Evolutionary conservation across 306 rosid genomes (phyloP).

Genomic region (Cucurbita pepo): DNA sequence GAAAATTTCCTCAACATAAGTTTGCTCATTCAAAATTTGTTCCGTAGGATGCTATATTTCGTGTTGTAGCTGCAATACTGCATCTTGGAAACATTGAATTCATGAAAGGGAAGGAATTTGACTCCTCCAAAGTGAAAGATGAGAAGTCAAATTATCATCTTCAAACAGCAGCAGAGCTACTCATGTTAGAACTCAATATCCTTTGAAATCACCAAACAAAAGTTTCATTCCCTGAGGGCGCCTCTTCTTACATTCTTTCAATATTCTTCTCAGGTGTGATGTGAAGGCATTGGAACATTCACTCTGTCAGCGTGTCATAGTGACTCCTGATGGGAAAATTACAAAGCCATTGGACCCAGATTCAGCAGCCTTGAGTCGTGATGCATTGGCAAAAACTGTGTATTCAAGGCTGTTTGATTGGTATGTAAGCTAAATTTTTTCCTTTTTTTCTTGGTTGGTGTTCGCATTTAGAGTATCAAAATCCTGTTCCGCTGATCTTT

Average conservation of each 20-base stretch:
- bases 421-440: conserved; percentile 21
- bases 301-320: conserved; percentile 79
- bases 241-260: background rate
- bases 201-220: background rate
- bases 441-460: background rate
- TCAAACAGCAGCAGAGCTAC: conserved; percentile 49
- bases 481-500: background rate
- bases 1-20: background rate
- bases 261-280: conserved; percentile 43
- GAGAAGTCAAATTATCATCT: conserved; percentile 62
- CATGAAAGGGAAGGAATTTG: conserved; percentile 55
- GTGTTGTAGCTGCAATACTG: conserved; percentile 73
- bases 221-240: background rate
- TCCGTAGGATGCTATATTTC: conserved; percentile 64
- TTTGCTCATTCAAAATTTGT: background rate
- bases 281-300: conserved; percentile 57
- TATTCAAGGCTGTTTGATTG: conserved; percentile 71
- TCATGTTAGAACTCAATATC: conserved; percentile 37
- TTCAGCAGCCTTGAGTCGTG: conserved; percentile 63
- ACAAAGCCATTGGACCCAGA: conserved; percentile 61
- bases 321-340: conserved; percentile 80
- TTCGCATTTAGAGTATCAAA: background rate
- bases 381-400: conserved; percentile 69
- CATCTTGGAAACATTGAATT: conserved; percentile 77
- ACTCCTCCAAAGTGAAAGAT: conserved; percentile 67